Evolutionary conservation across 257 asterid genomes (phyloP), one percentile per base, ranked within the genome.

Genomic region (Gynochthodes officinalis): DNA sequence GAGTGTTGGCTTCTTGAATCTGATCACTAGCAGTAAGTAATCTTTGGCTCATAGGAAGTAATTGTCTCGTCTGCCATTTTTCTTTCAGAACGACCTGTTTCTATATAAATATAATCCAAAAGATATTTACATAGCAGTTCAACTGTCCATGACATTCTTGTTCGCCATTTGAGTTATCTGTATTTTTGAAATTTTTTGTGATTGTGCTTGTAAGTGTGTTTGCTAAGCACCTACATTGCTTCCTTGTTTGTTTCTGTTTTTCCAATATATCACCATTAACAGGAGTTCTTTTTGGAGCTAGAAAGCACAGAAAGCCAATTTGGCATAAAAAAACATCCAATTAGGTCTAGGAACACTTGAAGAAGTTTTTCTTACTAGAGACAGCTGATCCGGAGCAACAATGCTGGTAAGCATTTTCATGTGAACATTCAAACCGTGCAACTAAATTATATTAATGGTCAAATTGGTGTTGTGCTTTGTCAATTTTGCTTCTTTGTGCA

Each of bases 251-350:
- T 62, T 18, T 39, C 18, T 4, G 15, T 42, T 58, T 46, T 35
- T 25, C 37, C 14, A 39, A 30, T 67, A 62, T 15, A 44, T 28
- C 76, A 71, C 50, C 52, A 64, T 73, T 37, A 50, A 72, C 78
- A 82, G 86, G 67, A 64, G 13, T 75, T 82, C 64, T 82, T 82
- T 50, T 64, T 58, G 19, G 81, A 71, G 83, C 76, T 82, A 10
- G 72, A 82, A 33, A 70, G 69, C 18, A 72, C 77, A 53, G 64
- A 60, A 19, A 15, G 37, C 18, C 77, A 82, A 63, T 76, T 82
- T 30, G 79, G 85, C 28, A 82, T 82, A n/a, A n/a, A n/a, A n/a
- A n/a, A n/a, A n/a, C n/a, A n/a, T n/a, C n/a, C n/a, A n/a, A n/a
- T n/a, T n/a, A n/a, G n/a, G n/a, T n/a, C n/a, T n/a, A n/a, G n/a